These are phyloP conservation scores for Gautieria morchelliformis DNA, from an alignment of 768 basidiomycete genomes.

Conservation along the genomic window DNA sequence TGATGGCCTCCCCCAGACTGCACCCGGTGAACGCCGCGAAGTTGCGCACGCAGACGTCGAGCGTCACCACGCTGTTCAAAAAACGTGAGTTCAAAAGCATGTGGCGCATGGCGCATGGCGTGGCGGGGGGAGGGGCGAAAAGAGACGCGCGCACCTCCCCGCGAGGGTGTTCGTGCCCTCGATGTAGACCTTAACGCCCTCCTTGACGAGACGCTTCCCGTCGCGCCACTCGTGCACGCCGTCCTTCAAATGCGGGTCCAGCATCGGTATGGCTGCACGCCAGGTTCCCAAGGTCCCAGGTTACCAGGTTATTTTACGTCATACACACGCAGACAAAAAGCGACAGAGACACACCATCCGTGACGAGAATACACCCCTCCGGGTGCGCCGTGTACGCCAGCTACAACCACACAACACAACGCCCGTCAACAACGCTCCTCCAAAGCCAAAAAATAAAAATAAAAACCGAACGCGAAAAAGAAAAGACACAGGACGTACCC, in stretches of 20 bases:
- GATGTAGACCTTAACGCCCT: conserved; percentile 70
- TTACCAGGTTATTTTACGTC: no score
- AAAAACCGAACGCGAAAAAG: no score
- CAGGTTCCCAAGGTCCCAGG: no score
- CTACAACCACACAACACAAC: no score
- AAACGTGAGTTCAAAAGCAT: no score
- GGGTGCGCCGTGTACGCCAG: conserved; percentile 76
- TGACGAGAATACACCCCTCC: conserved; percentile 81
- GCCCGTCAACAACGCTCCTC: no score
- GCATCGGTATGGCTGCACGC: conserved; percentile 64
- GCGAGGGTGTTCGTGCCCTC: conserved; percentile 85
- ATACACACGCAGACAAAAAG: no score
- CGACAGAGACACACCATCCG: conserved; percentile 66
- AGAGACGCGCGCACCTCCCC: conserved; percentile 55
- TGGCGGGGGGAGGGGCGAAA: no score
- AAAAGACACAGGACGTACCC: conserved; percentile 34
- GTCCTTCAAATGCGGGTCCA: conserved; percentile 78
- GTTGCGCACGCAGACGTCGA: conserved; percentile 82
- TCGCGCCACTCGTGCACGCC: conserved; percentile 86
- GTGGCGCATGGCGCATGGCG: no score
- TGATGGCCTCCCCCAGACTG: conserved; percentile 74
- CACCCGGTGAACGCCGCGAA: conserved; percentile 78
- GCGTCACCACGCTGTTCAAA: conserved; percentile 72
- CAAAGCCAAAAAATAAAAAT: no score
- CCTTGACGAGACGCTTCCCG: conserved; percentile 72